Base-by-base conservation (phyloP, 331 rosid species). In the Arachis monticola region DNA sequence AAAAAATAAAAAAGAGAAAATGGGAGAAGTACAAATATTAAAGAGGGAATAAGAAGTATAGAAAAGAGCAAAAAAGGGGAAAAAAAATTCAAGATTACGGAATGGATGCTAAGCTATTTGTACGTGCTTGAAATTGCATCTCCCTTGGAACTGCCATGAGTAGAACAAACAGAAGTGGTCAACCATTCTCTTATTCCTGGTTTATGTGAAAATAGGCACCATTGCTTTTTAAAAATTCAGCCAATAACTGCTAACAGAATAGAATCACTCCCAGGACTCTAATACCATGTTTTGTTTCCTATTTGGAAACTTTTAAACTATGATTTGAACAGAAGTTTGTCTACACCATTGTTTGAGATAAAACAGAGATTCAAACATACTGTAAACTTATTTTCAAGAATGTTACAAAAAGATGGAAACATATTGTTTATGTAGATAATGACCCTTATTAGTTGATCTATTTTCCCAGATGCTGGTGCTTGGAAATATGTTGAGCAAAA, bases 401-500 rank as follows among this genome's bases (percentile, higher is more conserved):
- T 14, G 58, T 7, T n/a, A 55, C 60, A 13, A 13, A 27, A 27
- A 35, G 69, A 8, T 14, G 63, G 63, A 69, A 47, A 74, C 38
- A n/a, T 51, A 3, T 60, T 6, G 65, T 82, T 32, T 35, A 46
- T 47, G 3, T 67, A 4, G 42, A 62, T 70, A 6, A 35, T 73
- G 59, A 40, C 56, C 41, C 79, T 64, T 77, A 67, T 81, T 73
- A 55, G n/a, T 46, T 58, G 50, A 51, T 75, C 70, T 81, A 77
- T 82, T 77, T 77, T 77, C 50, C 50, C 89, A 95, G 99, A 88
- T 83, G 81, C 87, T 77, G 99, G 92, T 50, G 98, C 96, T 55
- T 92, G 98, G 99, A 82, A 85, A 85, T 95, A 90, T 77, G 88
- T 95, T 65, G 96, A 95, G 77, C 89, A 87, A 50, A 72, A 83